These are phyloP conservation scores for Cercophora samala DNA, from an alignment of 495 filamentous ascomycete genomes.

Conservation along the genomic window DNA sequence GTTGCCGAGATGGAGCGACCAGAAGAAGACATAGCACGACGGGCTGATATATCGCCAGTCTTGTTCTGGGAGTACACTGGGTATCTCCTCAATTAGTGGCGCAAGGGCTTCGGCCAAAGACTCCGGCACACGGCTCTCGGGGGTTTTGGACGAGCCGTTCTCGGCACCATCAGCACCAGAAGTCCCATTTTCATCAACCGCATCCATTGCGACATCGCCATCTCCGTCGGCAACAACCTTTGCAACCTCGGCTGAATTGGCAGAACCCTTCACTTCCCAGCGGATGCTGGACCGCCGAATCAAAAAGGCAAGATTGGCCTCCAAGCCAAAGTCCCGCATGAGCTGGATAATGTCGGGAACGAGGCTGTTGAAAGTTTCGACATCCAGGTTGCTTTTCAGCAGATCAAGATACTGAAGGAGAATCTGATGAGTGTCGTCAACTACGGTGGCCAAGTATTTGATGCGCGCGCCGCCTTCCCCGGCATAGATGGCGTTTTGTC, in stretches of 20 bases:
- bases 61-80: constrained; percentile 55
- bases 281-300: constrained; percentile 70
- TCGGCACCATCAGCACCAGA: constrained; percentile 17
- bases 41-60: constrained; percentile 66
- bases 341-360: constrained; percentile 74
- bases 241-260: constrained; percentile 30
- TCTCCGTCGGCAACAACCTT: constrained; percentile 36
- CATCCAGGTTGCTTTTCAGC: constrained; percentile 70
- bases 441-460: constrained; percentile 79
- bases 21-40: constrained; percentile 87
- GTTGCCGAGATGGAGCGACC: constrained; percentile 81
- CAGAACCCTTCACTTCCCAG: constrained; percentile 36
- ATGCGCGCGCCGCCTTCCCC: constrained; percentile 63
- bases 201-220: constrained; percentile 40
- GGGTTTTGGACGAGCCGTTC: constrained; percentile 16
- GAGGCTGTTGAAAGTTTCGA: constrained; percentile 73
- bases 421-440: constrained; percentile 84
- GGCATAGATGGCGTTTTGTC: constrained; percentile 73
- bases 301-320: constrained; percentile 81
- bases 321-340: constrained; percentile 75
- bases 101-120: constrained; percentile 73
- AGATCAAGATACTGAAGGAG: constrained; percentile 87
- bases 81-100: constrained; percentile 67
- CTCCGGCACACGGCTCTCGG: constrained; percentile 40
- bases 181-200: constrained; percentile 26